These are phyloP conservation scores for Raffaelea ambrosiae DNA, from an alignment of 2,329 filamentous ascomycete species.

Conservation along the genomic window DNA sequence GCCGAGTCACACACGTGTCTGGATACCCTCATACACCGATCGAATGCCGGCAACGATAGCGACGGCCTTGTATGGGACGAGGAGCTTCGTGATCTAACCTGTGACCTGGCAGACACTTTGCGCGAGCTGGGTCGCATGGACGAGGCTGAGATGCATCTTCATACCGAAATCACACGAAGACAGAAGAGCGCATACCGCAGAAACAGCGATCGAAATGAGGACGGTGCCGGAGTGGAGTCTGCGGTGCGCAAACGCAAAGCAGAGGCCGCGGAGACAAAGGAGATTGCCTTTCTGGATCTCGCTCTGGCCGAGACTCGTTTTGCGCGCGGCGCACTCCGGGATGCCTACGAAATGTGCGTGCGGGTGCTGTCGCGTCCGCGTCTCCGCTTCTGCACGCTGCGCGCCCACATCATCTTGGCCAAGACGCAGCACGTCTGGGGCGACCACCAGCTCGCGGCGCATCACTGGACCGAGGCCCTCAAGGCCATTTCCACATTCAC, in stretches of 20 bases:
- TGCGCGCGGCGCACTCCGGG: neutral
- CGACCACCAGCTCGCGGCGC: neutral
- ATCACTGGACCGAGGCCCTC: slow-evolving; percentile 2
- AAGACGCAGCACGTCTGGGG: slow-evolving; percentile 1
- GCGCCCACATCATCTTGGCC: slow-evolving; percentile 1
- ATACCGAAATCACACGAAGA: neutral
- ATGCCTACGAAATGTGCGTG: neutral
- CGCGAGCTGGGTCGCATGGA: neutral
- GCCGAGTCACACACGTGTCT: neutral
- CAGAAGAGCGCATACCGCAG: too few species aligned
- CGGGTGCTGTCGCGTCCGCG: slow-evolving; percentile 1
- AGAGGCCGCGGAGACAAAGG: neutral
- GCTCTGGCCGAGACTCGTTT: neutral
- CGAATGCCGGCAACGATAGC: neutral
- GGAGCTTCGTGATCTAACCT: neutral
- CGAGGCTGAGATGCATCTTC: neutral
- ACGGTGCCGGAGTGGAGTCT: neutral
- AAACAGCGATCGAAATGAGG: too few species aligned
- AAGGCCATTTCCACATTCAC: neutral
- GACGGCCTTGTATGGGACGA: neutral
- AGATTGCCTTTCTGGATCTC: neutral
- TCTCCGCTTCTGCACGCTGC: slow-evolving; percentile 1
- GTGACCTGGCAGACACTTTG: neutral
- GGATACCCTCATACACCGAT: neutral
- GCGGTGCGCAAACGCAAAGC: neutral